phyloP scores from a whole-genome alignment of 73 alveolate genomes.

The Urostyla sp. region DNA sequence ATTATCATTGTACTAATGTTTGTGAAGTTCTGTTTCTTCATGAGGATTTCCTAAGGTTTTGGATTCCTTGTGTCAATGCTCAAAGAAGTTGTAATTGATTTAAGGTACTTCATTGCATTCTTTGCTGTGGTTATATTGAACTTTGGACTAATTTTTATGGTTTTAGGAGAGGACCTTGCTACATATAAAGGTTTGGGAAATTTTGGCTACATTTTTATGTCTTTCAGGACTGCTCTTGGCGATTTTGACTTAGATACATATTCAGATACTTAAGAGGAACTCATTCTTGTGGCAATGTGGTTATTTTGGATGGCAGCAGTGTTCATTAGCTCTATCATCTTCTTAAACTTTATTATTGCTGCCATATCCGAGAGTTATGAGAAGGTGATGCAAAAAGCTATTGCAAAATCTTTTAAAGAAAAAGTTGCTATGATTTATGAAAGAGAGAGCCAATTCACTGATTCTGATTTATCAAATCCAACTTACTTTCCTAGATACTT shows the following conservation, averaged over 20 bases:
- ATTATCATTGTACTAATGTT: neutral
- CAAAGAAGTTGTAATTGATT: neutral
- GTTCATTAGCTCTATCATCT: neutral
- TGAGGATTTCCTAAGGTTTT: conserved; percentile 27
- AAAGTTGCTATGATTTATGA: conserved; percentile 4
- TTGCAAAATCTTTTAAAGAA: neutral
- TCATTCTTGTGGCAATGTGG: no score
- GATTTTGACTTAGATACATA: conserved; percentile 8
- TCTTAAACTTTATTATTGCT: conserved; percentile 39
- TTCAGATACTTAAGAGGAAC: no score
- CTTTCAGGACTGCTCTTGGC: neutral
- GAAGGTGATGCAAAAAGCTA: neutral
- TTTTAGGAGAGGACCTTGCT: neutral
- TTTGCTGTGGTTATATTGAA: neutral
- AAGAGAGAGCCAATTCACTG: no score
- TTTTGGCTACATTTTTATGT: neutral
- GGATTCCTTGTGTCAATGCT: conserved; percentile 29
- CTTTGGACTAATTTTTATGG: neutral
- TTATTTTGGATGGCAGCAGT: neutral
- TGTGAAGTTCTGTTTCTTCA: conserved; percentile 9
- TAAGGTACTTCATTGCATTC: conserved; percentile 2
- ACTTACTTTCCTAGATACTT: no score
- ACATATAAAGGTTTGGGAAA: neutral
- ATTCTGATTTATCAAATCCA: no score
- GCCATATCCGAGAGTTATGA: no score